Evolutionary conservation across 2,329 filamentous ascomycete genomes (phyloP).

Genomic region (Botrytis cinerea): DNA sequence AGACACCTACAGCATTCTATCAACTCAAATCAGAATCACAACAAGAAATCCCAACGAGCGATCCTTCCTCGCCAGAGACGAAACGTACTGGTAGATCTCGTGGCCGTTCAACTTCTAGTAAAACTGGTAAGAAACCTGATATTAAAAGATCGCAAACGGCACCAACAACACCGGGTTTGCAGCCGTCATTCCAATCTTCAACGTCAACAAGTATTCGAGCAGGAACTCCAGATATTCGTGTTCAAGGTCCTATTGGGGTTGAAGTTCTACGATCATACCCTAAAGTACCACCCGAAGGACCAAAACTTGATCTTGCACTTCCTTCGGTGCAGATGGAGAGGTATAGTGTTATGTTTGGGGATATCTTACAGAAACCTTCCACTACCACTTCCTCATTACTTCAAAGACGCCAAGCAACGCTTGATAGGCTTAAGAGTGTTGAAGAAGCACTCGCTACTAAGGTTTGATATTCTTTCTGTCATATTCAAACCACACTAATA

Average conservation of each 20-base stretch:
- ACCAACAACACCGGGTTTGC: constrained; percentile 33
- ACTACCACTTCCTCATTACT: constrained; percentile 46
- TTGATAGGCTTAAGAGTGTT: constrained; percentile 58
- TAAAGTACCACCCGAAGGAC: constrained; percentile 29
- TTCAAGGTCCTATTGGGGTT: constrained; percentile 31
- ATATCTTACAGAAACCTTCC: constrained; percentile 57
- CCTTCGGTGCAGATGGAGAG: constrained; percentile 79
- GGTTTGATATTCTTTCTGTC: constrained; percentile 31
- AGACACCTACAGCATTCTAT: constrained; percentile 40
- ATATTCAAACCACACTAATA: constrained; percentile 29
- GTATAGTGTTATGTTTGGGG: constrained; percentile 92
- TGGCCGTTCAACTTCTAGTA: constrained; percentile 34
- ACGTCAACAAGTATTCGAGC: constrained; percentile 3
- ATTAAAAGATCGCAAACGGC: constrained; percentile 37
- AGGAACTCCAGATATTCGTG: constrained; percentile 32
- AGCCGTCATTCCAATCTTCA: constrained; percentile 21
- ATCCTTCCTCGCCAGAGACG: constrained; percentile 22
- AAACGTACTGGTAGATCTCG: constrained; percentile 28
- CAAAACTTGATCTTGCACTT: constrained; percentile 73
- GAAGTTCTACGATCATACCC: constrained; percentile 20
- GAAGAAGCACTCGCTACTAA: constrained; percentile 49
- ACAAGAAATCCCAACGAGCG: constrained; percentile 17
- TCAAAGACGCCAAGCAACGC: constrained; percentile 58
- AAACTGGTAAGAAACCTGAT: constrained; percentile 34
- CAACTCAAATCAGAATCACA: constrained; percentile 37